Evolutionary conservation across 495 filamentous ascomycete genomes (phyloP).

Genomic region (Penicillium roqueforti): DNA sequence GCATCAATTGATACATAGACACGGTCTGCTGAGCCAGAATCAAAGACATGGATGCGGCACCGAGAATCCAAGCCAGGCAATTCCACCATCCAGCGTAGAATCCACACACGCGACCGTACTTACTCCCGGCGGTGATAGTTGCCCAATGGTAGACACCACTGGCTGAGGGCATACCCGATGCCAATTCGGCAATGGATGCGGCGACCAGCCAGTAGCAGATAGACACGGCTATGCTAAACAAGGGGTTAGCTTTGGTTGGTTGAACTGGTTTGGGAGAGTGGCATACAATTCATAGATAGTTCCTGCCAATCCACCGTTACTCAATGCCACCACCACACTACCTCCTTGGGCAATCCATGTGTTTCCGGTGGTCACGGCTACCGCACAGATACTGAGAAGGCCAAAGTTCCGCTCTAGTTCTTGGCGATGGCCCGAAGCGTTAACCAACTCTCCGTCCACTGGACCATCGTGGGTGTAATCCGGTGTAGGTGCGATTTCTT

Average conservation of each 20-base stretch:
- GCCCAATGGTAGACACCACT: constrained; percentile 86
- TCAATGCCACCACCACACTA: constrained; percentile 37
- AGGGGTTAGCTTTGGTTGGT: constrained; percentile 12
- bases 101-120: constrained; percentile 63
- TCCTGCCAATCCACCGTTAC: constrained; percentile 50
- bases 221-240: constrained; percentile 42
- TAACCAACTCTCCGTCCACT: constrained; percentile 34
- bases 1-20: constrained; percentile 68
- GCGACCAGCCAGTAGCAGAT: constrained; percentile 51
- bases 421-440: constrained; percentile 55
- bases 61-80: constrained; percentile 67
- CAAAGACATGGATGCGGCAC: constrained; percentile 60
- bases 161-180: constrained; percentile 75
- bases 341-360: constrained; percentile 58
- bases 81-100: constrained; percentile 82
- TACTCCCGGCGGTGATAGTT: constrained; percentile 61
- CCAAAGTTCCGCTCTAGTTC: constrained; percentile 59
- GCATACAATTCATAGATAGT: constrained; percentile 51
- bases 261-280: neutral
- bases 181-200: constrained; percentile 65
- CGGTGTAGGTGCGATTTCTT: constrained; percentile 23
- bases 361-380: constrained; percentile 55
- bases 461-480: constrained; percentile 13
- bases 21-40: constrained; percentile 65
- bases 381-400: constrained; percentile 52